Evolutionary conservation across 1,284 basidiomycete genomes (phyloP).

Genomic region (Testicularia cyperi): DNA sequence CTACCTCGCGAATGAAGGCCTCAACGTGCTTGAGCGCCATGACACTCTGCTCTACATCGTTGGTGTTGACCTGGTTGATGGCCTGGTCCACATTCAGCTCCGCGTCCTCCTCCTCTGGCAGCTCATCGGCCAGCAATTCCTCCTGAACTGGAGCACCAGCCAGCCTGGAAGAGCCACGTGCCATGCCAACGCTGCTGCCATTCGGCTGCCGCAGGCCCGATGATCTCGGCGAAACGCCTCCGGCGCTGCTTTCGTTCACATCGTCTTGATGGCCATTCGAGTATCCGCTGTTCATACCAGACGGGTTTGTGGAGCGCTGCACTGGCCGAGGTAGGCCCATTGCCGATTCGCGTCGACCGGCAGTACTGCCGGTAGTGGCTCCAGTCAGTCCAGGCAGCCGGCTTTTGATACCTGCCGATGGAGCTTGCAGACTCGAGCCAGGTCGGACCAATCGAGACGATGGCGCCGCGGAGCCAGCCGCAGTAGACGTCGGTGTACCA

Average conservation of each 20-base stretch:
- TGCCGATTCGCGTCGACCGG: conserved; percentile 25
- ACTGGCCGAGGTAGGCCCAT: conserved; percentile 28
- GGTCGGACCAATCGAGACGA: conserved; percentile 33
- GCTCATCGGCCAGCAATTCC: conserved; percentile 23
- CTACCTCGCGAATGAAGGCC: conserved; percentile 42
- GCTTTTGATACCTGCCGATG: conserved; percentile 19
- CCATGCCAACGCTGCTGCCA: not conserved
- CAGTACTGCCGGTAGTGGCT: conserved; percentile 4
- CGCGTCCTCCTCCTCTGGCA: conserved; percentile 36
- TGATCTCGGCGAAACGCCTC: conserved; percentile 7
- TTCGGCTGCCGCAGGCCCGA: conserved; percentile 8
- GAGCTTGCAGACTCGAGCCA: conserved; percentile 10
- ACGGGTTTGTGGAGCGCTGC: too few relatives aligned
- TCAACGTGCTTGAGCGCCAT: conserved; percentile 80
- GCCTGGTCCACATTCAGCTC: conserved; percentile 42
- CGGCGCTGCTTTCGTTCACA: too few relatives aligned
- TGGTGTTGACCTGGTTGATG: conserved; percentile 69
- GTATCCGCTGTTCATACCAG: too few relatives aligned
- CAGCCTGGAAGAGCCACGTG: conserved; percentile 6
- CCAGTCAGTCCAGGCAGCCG: conserved; percentile 23
- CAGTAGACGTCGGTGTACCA: too few relatives aligned
- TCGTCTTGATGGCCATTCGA: too few relatives aligned
- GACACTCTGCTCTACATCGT: conserved; percentile 80
- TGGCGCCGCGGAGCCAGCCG: conserved; percentile 12
- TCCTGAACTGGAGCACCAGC: conserved; percentile 4